Percentiles rank a stretch among this genome's conserved stretches.
Conservation (phyloP, 257 asterid species). For the Ehretia macrophylla region DNA sequence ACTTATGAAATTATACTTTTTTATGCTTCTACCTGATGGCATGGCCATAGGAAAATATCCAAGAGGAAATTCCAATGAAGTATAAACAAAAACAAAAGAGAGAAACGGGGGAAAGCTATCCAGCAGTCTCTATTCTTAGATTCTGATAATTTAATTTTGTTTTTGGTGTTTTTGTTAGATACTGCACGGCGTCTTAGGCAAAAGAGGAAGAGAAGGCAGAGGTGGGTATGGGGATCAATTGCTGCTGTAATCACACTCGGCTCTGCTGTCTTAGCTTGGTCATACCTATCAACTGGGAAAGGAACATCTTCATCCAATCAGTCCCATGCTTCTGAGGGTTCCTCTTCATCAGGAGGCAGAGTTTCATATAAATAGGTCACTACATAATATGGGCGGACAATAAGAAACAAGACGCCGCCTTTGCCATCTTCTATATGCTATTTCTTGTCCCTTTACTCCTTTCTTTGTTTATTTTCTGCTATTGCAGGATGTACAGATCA, state of each 20-base stretch:
- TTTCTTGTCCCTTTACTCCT: no score
- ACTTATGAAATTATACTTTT: no score
- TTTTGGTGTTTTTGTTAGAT: constrained; percentile 37
- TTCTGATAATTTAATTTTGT: constrained; percentile 4
- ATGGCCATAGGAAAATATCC: no score
- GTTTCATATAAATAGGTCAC: constrained; percentile 10
- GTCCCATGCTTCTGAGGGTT: constrained; percentile 28
- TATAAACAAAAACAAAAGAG: neutral
- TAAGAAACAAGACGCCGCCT: constrained; percentile 33
- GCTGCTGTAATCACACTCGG: constrained; percentile 65
- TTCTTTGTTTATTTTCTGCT: no score
- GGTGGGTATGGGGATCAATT: constrained; percentile 72
- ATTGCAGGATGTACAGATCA: no score
- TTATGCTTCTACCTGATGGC: no score
- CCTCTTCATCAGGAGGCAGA: constrained; percentile 23
- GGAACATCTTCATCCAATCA: constrained; percentile 34
- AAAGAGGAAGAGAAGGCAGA: constrained; percentile 56
- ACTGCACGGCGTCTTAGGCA: constrained; percentile 69
- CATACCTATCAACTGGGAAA: constrained; percentile 58
- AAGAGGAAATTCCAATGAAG: no score
- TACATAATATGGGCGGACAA: constrained; percentile 15
- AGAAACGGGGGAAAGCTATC: neutral
- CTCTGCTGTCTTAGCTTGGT: constrained; percentile 55
- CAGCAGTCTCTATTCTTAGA: neutral
- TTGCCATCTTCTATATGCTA: no score